These are phyloP conservation scores for Pisolithus marmoratus DNA, from an alignment of 768 basidiomycete species.

Conservation along the genomic window DNA sequence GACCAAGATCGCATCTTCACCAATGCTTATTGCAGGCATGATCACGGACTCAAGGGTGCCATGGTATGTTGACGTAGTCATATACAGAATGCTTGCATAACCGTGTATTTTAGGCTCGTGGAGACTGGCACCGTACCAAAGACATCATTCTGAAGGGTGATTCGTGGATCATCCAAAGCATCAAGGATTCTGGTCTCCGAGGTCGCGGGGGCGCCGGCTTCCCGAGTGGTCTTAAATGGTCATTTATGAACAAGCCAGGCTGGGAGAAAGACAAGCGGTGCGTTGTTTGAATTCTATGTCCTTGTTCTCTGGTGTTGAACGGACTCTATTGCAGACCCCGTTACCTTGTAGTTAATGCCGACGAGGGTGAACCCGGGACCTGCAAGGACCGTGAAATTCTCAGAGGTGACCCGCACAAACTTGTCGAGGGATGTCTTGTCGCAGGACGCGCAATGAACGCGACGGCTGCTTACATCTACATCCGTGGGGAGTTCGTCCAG, in stretches of 20 bases:
- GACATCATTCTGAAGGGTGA: conserved; percentile 95
- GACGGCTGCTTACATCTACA: conserved; percentile 98
- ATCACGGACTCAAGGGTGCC: conserved; percentile 92
- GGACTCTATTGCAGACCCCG: conserved; percentile 56
- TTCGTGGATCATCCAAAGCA: conserved; percentile 92
- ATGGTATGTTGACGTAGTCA: conserved; percentile 42
- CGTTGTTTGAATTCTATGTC: neutral
- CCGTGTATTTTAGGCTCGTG: conserved; percentile 56
- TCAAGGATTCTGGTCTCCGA: conserved; percentile 93
- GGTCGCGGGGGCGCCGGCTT: conserved; percentile 97
- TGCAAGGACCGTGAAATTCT: conserved; percentile 99
- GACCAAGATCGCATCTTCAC: conserved; percentile 95
- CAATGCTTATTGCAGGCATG: conserved; percentile 82
- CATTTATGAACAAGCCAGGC: conserved; percentile 99
- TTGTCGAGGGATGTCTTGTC: conserved; percentile 95
- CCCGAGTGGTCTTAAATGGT: conserved; percentile 95
- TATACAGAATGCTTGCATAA: neutral
- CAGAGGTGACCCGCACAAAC: conserved; percentile 96
- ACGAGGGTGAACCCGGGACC: conserved; percentile 97
- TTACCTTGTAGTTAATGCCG: conserved; percentile 96
- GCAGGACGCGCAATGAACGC: conserved; percentile 98
- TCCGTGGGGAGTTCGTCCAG: conserved; percentile 96
- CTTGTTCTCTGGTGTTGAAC: neutral
- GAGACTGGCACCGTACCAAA: conserved; percentile 98
- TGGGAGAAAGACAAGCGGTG: conserved; percentile 94